Percentiles rank a stretch among this genome's conserved stretches.
These are phyloP conservation scores for Chenopodium formosanum DNA, from an alignment of 148 eudicot species.

Conservation along the genomic window DNA sequence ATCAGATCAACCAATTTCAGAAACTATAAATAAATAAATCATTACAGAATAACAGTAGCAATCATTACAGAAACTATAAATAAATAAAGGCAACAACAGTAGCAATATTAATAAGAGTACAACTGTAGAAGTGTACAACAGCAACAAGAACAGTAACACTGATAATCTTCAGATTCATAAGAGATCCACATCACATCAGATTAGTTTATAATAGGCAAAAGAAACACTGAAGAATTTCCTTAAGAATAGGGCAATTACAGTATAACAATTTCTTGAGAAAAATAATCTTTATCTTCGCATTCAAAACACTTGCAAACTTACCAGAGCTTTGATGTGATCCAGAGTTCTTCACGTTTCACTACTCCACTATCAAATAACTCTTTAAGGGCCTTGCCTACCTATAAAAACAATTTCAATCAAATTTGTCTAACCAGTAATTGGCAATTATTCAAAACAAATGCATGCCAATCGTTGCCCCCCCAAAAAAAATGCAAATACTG, in stretches of 20 bases:
- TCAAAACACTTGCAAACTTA: slow-evolving; percentile 35
- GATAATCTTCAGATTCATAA: neutral
- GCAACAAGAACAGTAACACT: neutral
- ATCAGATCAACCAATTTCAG: no score
- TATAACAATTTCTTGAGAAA: neutral
- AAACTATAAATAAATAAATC: no score
- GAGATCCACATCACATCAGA: neutral
- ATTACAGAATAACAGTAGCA: no score
- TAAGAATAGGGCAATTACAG: neutral
- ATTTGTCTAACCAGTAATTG: neutral
- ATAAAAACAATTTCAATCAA: neutral
- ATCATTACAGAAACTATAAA: no score
- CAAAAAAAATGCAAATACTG: no score
- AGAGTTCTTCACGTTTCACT: slow-evolving; percentile 51
- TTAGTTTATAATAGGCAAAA: neutral
- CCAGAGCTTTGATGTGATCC: slow-evolving; percentile 64
- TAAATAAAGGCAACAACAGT: neutral
- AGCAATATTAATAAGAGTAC: neutral
- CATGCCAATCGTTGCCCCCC: neutral
- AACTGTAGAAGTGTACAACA: no score
- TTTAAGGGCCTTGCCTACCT: slow-evolving; percentile 52
- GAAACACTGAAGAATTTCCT: neutral
- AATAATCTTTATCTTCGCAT: neutral
- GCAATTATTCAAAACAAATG: neutral
- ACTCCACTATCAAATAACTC: slow-evolving; percentile 48